A percentile compares a stretch with the other conserved stretches of the same genome.
Conservation (phyloP, 257 asterid species). For the Solanum sejunctum region DNA sequence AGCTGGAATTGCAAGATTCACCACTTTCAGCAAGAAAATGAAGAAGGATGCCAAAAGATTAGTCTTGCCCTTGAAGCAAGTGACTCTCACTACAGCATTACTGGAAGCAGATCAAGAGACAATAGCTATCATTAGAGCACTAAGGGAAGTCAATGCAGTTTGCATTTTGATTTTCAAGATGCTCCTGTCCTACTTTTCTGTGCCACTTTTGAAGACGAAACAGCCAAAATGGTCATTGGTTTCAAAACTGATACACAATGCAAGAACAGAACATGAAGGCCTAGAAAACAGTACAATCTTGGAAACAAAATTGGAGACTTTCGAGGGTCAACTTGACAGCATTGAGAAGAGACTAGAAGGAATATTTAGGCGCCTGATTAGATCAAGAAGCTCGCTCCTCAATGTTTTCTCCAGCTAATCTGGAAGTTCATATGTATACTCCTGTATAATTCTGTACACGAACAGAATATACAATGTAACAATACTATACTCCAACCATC, state of each 20-base stretch:
- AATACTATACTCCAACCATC: background rate
- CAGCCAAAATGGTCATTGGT: conserved; percentile 21
- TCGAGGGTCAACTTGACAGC: conserved; percentile 5
- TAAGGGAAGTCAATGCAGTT: conserved; percentile 13
- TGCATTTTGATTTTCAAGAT: conserved; percentile 6
- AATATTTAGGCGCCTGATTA: background rate
- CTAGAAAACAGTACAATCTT: background rate
- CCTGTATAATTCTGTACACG: background rate
- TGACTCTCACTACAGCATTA: background rate
- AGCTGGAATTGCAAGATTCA: background rate
- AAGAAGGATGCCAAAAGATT: conserved; percentile 2
- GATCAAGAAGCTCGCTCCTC: conserved; percentile 4
- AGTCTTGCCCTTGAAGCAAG: background rate
- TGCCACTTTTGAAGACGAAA: conserved; percentile 9
- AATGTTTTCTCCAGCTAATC: conserved; percentile 3
- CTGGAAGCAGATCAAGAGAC: conserved; percentile 16
- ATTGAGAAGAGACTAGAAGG: background rate
- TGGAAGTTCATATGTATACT: background rate
- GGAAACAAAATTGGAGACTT: conserved; percentile 1
- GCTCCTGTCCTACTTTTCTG: conserved; percentile 3
- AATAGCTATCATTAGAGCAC: conserved; percentile 11
- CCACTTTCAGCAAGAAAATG: conserved; percentile 9
- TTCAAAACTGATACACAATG: conserved; percentile 13
- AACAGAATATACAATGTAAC: background rate
- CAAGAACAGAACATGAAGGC: conserved; percentile 6